Conservation (phyloP, 106 monocot species). For the Allium fistulosum region DNA sequence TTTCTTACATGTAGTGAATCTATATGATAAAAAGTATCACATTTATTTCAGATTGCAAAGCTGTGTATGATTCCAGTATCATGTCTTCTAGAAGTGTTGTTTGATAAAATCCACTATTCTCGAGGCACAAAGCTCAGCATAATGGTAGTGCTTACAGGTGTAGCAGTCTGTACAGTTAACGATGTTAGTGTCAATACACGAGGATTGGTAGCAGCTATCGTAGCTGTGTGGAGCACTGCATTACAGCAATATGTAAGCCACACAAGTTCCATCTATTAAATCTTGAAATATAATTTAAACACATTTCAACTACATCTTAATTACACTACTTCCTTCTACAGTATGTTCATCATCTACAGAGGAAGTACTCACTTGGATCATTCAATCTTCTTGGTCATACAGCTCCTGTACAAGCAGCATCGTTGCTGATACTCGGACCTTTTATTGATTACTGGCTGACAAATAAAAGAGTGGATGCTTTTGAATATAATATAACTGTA, state of each 20-base stretch:
- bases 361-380: constrained; percentile 66
- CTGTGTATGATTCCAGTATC: constrained; percentile 78
- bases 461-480: constrained; percentile 52
- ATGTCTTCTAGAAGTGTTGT: constrained; percentile 61
- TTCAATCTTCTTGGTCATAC: constrained; percentile 65
- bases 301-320: too few relatives aligned
- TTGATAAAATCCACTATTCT: constrained; percentile 66
- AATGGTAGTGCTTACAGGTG: constrained; percentile 58
- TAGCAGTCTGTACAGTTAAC: constrained; percentile 61
- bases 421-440: constrained; percentile 47
- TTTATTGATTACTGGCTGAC: constrained; percentile 70
- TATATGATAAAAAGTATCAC: background rate
- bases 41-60: constrained; percentile 51
- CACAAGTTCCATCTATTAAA: background rate
- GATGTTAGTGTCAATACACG: constrained; percentile 62
- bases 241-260: constrained; percentile 68
- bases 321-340: background rate
- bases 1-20: background rate
- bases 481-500: constrained; percentile 33
- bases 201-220: constrained; percentile 46
- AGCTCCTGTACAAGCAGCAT: constrained; percentile 53
- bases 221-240: constrained; percentile 73
- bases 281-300: background rate
- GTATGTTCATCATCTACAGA: constrained; percentile 65
- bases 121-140: constrained; percentile 70